Base-by-base conservation (phyloP, 2,329 filamentous ascomycete species). In the Cryphonectria radicalis region DNA sequence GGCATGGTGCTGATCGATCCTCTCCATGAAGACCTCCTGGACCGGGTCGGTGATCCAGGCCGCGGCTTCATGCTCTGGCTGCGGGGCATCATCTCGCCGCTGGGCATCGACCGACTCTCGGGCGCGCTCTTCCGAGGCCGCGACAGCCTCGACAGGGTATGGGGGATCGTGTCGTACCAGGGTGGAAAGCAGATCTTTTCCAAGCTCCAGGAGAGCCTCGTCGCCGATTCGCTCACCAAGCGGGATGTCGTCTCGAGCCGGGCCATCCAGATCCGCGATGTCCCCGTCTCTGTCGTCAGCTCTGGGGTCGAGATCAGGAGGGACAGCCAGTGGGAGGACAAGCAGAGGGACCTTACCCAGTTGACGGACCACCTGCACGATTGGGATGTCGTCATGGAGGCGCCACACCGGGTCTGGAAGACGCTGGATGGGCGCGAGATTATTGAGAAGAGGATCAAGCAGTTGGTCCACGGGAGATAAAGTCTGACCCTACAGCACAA, bases 151-250 rank as follows among this genome's bases (percentile, higher is more conserved):
- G 95, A 98, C 79, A 91, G 96, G 13, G 90, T 97, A 14, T 97
- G 92, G 81, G 96, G 96, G 17, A 87, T 89, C 62, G 89, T 90
- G 6, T 90, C 94, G 0, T 92, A 94, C 78, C 93, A 97, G 80
- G 87, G 86, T 35, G 93, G 93, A 73, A 97, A 95, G 79, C 91
- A 89, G 79, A 91, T 98, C 80, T 97, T 97, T 80, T 92, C 94
- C 5, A 93, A 95, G 81, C 85, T 99, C 70, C 96, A 99, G 81
- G 96, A 99, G 83, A 95, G 92, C 74, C 86, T 98, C 0, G 94
- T 98, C 43, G 95, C 95, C 0, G 88, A 91, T 74, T 93, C 93
- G 0, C 89, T 98, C 75, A 94, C 94, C 19, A 92, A 91, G 80
- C 93, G 93, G 46, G 96, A 99, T 77, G 90, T 97, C 25, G 84